These are phyloP conservation scores for Epichloe uncinata DNA, from an alignment of 2,329 filamentous ascomycete species.

Conservation along the genomic window DNA sequence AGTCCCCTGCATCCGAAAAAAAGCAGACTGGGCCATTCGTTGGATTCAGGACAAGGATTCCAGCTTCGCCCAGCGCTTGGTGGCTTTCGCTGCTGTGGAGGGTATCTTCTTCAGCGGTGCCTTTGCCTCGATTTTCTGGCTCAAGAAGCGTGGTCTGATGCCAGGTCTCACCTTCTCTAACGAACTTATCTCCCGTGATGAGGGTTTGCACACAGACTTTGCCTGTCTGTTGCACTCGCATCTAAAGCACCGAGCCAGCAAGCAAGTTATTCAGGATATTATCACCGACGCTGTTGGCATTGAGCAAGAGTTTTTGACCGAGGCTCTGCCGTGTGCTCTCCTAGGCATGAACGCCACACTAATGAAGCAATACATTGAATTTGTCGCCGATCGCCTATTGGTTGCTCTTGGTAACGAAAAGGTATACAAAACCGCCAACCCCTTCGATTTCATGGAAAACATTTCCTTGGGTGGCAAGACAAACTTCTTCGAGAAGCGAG, in stretches of 20 bases:
- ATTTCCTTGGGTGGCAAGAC: constrained; percentile 98
- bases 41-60: constrained; percentile 94
- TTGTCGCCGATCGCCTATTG: constrained; percentile 90
- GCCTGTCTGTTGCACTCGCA: constrained; percentile 97
- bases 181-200: constrained; percentile 98
- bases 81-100: constrained; percentile 95
- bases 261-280: constrained; percentile 69
- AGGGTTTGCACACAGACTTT: constrained; percentile 98
- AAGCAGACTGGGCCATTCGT: constrained; percentile 91
- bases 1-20: constrained; percentile 95
- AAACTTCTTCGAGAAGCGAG: constrained; percentile 99
- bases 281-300: constrained; percentile 90
- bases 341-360: constrained; percentile 95
- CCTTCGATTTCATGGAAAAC: constrained; percentile 99
- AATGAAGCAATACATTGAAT: constrained; percentile 99
- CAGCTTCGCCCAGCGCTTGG: constrained; percentile 86
- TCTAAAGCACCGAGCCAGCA: constrained; percentile 78
- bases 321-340: constrained; percentile 82
- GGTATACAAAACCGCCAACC: constrained; percentile 84
- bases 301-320: constrained; percentile 95
- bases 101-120: constrained; percentile 99
- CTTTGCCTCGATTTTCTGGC: constrained; percentile 98
- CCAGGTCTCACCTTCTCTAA: constrained; percentile 97
- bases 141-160: constrained; percentile 99
- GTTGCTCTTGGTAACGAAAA: constrained; percentile 89